phyloP scores from a whole-genome alignment of 179 eudicot species.

The Spinacia oleracea region DNA sequence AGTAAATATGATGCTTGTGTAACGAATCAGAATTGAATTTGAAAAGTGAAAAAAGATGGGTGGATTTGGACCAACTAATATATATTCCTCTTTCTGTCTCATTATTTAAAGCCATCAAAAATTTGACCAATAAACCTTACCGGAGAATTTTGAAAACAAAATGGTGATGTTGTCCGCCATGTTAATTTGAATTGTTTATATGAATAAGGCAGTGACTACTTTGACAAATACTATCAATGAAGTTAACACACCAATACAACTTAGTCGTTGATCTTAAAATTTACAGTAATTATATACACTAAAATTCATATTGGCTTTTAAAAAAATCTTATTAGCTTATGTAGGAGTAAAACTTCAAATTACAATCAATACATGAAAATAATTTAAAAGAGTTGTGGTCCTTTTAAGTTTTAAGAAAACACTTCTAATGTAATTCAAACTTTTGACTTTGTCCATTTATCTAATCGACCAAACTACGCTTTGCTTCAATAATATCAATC shows the following conservation, averaged over 20 bases:
- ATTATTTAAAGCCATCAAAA: background rate
- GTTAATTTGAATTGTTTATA: conserved; percentile 2
- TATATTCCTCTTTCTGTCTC: background rate
- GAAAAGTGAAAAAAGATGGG: background rate
- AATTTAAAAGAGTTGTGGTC: background rate
- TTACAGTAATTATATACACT: too few relatives aligned
- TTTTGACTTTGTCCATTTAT: background rate
- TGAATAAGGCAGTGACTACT: background rate
- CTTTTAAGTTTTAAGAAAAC: background rate
- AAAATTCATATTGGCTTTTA: too few relatives aligned
- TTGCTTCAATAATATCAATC: background rate
- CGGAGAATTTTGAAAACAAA: background rate
- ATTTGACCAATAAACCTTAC: background rate
- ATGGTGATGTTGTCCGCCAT: conserved; percentile 9
- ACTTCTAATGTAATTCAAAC: background rate
- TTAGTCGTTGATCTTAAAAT: too few relatives aligned
- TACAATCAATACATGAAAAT: background rate
- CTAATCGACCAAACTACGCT: background rate
- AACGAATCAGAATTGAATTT: background rate
- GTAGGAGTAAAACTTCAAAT: background rate
- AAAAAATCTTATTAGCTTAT: too few relatives aligned
- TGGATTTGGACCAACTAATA: background rate
- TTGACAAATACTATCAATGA: conserved; percentile 12
- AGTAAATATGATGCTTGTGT: background rate
- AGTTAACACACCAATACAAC: background rate